phyloP scores from a whole-genome alignment of 164 flowering plant genomes.

The Vitis rotundifolia region DNA sequence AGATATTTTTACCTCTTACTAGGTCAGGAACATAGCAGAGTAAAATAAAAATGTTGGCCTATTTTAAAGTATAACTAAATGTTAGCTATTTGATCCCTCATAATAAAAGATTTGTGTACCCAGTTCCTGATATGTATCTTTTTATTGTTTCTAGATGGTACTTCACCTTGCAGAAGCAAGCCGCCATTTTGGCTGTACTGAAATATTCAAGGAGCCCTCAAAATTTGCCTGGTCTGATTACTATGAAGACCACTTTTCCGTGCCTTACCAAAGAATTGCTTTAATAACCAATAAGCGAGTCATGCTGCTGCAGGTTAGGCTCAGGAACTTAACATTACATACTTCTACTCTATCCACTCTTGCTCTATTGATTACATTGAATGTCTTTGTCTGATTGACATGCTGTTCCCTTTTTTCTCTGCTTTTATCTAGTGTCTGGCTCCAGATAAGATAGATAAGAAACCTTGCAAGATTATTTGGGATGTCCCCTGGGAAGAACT shows the following conservation, averaged over 20 bases:
- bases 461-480: conserved; percentile 94
- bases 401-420: conserved; percentile 5
- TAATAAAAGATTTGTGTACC: no score
- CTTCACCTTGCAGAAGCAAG: conserved; percentile 92
- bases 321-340: not conserved
- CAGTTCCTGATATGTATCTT: not conserved
- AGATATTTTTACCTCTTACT: no score
- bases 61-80: no score
- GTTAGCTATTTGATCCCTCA: no score
- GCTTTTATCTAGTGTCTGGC: conserved; percentile 49
- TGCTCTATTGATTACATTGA: not conserved
- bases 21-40: no score
- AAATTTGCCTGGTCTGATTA: conserved; percentile 92
- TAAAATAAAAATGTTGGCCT: no score
- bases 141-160: conserved; percentile 59
- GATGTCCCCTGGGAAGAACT: conserved; percentile 97
- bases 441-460: conserved; percentile 79
- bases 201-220: conserved; percentile 95
- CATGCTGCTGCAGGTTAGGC: conserved; percentile 83
- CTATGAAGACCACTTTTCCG: conserved; percentile 79
- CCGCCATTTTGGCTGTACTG: conserved; percentile 87
- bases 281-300: conserved; percentile 81
- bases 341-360: not conserved
- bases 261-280: conserved; percentile 72
- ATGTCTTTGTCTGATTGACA: not conserved